Base-by-base conservation (phyloP, 2,329 filamentous ascomycete species). In the Cryphonectria nitschkei region DNA sequence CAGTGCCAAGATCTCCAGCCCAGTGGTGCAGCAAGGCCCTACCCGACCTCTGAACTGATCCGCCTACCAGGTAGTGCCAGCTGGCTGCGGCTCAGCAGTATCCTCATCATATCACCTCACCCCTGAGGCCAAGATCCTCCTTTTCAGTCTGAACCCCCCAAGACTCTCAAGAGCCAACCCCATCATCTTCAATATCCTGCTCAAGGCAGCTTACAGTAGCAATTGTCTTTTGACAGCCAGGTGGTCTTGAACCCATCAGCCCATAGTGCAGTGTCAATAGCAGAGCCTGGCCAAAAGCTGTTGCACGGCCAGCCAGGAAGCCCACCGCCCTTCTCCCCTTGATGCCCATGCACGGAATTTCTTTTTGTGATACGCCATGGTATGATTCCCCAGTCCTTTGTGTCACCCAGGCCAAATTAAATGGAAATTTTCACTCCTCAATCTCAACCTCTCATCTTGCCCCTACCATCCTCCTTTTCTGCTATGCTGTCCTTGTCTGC, bases 351-450 rank as follows among this genome's bases (percentile, higher is more conserved):
- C 41, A 61, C 58, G 37, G 41, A 41, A 43, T 32, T 43, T 64
- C 41, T 64, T 46, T 46, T n/a, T 16, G 26, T 46, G 34, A 62
- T 26, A 62, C 32, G 46, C 39, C 16, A 46, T 46, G 61, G 61
- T 46, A 14, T 61, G 32, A 61, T 61, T 61, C 32, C 61, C 61
- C 61, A 46, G 61, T 64, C 61, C 61, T 64, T 46, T 32, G 61
- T 64, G 39, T 46, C 4, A 64, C 61, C 39, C 14, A 29, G 26
- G n/a, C 43, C 61, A 64, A 41, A 64, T 64, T 64, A 46, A 39
- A 6, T 39, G 58, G 2, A 11, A 34, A n/a, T 9, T n/a, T 50
- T 34, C 5, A 32, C 34, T 19, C 13, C 16, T 58, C 54, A 32
- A 32, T 32, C 29, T 32, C 14, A 32, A 7, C 14, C 26, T 34